phyloP scores from a whole-genome alignment of 371 early-diverging fungal species.

The Blastocladiella emersonii region DNA sequence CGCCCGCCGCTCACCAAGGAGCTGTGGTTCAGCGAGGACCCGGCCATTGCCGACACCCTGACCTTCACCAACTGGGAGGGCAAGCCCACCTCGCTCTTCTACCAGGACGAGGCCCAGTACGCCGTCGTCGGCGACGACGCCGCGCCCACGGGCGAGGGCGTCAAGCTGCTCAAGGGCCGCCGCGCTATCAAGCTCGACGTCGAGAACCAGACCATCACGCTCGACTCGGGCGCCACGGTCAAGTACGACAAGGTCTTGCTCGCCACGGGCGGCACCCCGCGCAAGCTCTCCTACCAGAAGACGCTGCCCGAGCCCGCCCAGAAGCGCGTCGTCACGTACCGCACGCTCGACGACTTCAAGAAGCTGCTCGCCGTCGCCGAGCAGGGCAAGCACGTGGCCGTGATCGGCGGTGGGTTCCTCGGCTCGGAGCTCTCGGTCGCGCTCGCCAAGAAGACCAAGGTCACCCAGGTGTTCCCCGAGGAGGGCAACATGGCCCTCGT shows the following conservation, averaged over 20 bases:
- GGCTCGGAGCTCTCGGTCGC: conserved; percentile 59
- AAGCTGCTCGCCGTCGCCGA: conserved; percentile 27
- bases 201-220: conserved; percentile 42
- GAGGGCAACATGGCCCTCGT: conserved; percentile 53
- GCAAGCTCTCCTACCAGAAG: conserved; percentile 24
- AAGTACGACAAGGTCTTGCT: conserved; percentile 54
- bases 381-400: conserved; percentile 39
- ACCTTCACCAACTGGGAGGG: conserved; percentile 59
- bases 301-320: conserved; percentile 12
- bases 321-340: conserved; percentile 42
- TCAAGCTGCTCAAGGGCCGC: not conserved
- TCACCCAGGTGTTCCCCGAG: conserved; percentile 60
- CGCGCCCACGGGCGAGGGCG: conserved; percentile 22
- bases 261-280: conserved; percentile 59
- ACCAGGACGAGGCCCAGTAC: conserved; percentile 25
- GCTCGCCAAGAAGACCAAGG: conserved; percentile 38
- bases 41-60: conserved; percentile 29
- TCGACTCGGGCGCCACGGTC: conserved; percentile 39
- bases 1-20: conserved; percentile 33
- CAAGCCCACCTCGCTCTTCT: conserved; percentile 36
- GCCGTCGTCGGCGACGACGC: conserved; percentile 18
- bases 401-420: conserved; percentile 63
- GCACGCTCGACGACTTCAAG: conserved; percentile 47
- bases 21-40: conserved; percentile 51
- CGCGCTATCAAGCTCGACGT: conserved; percentile 33